Evolutionary conservation across 2,329 filamentous ascomycete species (phyloP), one percentile per base, ranked within the genome.

Genomic region (Aquanectria penicillioides): DNA sequence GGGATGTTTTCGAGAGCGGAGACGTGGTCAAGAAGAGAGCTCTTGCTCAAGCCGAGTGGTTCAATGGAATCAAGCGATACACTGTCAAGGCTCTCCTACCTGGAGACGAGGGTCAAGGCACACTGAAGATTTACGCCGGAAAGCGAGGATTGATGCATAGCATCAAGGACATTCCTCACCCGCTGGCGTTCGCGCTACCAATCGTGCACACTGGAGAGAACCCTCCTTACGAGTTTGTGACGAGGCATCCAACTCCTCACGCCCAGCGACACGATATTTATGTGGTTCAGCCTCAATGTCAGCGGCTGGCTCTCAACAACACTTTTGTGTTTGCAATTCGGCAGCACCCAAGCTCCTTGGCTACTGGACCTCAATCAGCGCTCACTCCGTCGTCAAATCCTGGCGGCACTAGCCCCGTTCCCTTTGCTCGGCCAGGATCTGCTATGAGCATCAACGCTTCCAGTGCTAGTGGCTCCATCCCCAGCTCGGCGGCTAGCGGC

Each of bases 221-320:
- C 72, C 95, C 95, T 3, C 87, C 92, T 0, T 99, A 97, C 75
- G 93, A 97, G 58, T 99, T 98, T 75, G 84, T 97, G 40, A 90
- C 90, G 33, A 88, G 95, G 5, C 95, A 99, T 74, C 96, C 96
- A 7, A 99, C 95, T 3, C 95, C 95, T 8, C 95, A 99, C 74
- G 95, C 95, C n/a, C 93, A 97, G 72, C 88, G 94, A 36, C 94
- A 99, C 75, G 95, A 99, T 73, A 89, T 99, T 57, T 99, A 99
- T 75, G 92, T 99, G 63, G 92, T 94, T 38, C 95, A 98, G 73
- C 95, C 96, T 1, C 96, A 99, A 75, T 99, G 95, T 74, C 86
- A 90, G 64, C 87, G 89, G 22, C 82, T 99, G 23, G 94, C 93
- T 2, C 83, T 97, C 54, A 97, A 98, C 80, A 98, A 99, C 74